Evolutionary conservation across 225 moss, liverwort and hornwort genomes (phyloP).

Genomic region (Polytrichum formosum): DNA sequence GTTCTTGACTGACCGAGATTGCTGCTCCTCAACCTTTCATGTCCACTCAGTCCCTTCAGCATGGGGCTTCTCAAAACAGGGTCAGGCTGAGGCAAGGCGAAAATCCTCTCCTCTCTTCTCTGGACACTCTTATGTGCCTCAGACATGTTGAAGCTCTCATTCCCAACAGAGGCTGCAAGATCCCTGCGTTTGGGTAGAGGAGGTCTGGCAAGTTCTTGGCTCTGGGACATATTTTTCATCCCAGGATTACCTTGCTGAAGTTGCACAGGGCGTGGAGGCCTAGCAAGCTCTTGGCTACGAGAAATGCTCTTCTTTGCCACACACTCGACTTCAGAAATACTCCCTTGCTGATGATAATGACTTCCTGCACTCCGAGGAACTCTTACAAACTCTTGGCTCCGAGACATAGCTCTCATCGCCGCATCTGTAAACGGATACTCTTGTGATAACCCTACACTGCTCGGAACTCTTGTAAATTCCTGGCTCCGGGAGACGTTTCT

Average conservation of each 20-base stretch:
- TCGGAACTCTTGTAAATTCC: slow-evolving; percentile 3
- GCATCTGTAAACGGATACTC: slow-evolving; percentile 2
- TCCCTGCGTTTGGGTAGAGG: slow-evolving; percentile 10
- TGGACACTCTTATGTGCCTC: slow-evolving; percentile 9
- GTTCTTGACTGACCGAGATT: slow-evolving; percentile 8
- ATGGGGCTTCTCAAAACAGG: slow-evolving; percentile 45
- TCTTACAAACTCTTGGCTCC: neutral
- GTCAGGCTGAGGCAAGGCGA: slow-evolving; percentile 28
- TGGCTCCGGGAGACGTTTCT: slow-evolving; percentile 16
- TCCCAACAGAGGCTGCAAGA: neutral
- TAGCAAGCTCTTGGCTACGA: slow-evolving; percentile 25
- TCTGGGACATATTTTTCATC: slow-evolving; percentile 12
- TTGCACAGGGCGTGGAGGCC: neutral
- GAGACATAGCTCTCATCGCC: slow-evolving; percentile 6
- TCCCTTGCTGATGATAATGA: neutral
- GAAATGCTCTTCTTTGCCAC: slow-evolving; percentile 7
- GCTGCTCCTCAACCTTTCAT: slow-evolving; percentile 26
- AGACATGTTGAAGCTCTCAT: slow-evolving; percentile 10
- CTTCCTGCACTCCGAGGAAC: neutral
- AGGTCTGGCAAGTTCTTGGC: slow-evolving; percentile 25
- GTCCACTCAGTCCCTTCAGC: slow-evolving; percentile 24
- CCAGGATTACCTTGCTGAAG: neutral
- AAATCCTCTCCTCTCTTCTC: slow-evolving; percentile 12
- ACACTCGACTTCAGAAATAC: neutral
- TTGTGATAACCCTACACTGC: slow-evolving; percentile 14